A percentile compares a stretch with the other conserved stretches of the same genome.
These are phyloP conservation scores for Chlamydomonas incerta DNA, from an alignment of 139 green algal genomes.

Conservation along the genomic window DNA sequence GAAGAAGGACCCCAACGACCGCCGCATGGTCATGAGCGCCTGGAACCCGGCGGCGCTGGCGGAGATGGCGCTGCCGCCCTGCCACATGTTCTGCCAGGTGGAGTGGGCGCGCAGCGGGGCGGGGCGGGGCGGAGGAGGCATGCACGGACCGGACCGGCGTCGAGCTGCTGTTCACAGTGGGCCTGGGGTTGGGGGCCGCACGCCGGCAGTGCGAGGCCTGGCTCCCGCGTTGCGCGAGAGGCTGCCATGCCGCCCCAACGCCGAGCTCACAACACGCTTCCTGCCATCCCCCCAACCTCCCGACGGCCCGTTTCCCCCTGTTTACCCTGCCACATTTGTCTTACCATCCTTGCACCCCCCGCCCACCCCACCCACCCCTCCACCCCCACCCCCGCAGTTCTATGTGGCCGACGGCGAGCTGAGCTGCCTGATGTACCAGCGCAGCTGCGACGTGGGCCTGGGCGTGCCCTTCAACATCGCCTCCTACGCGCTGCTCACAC, in stretches of 20 bases:
- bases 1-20: slow-evolving; percentile 90
- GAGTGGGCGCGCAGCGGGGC: no score
- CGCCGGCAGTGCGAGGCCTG: no score
- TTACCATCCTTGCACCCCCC: neutral
- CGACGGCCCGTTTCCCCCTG: no score
- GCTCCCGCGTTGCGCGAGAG: no score
- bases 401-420: slow-evolving; percentile 98
- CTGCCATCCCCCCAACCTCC: no score
- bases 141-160: no score
- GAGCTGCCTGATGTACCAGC: slow-evolving; percentile 99
- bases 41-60: slow-evolving; percentile 97
- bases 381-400: slow-evolving; percentile 80
- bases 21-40: slow-evolving; percentile 95
- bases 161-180: no score
- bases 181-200: no score
- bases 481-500: slow-evolving; percentile 95
- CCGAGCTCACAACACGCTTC: no score
- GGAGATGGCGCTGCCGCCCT: slow-evolving; percentile 98
- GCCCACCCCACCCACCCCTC: neutral
- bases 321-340: neutral
- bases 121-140: no score
- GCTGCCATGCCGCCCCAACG: no score
- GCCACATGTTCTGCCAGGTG: slow-evolving; percentile 98
- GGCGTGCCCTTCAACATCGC: slow-evolving; percentile 99
- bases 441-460: slow-evolving; percentile 97